Percentiles rank a stretch among this genome's conserved stretches.
phyloP scores from a whole-genome alignment of 768 basidiomycete genomes.

The Filobasidium wieringae region DNA sequence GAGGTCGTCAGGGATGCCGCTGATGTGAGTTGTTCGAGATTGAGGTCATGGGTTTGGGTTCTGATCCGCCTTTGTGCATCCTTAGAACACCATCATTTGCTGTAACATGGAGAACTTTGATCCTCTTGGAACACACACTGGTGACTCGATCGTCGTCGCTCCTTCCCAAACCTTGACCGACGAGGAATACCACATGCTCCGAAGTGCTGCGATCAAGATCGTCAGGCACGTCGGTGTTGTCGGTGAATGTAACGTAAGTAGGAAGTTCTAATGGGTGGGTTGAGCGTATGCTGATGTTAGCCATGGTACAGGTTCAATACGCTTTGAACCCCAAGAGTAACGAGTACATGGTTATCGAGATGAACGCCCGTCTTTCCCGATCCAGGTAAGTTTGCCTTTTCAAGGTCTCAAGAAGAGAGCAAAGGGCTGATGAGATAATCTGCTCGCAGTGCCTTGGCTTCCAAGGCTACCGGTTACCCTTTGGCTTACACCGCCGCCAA shows the following conservation, averaged over 20 bases:
- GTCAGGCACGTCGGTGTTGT: constrained; percentile 50
- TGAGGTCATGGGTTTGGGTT: background rate
- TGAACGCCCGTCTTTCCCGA: constrained; percentile 71
- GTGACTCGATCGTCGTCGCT: constrained; percentile 97
- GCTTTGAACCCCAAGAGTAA: constrained; percentile 82
- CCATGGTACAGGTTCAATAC: constrained; percentile 61
- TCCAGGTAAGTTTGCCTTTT: constrained; percentile 50
- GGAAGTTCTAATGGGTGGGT: no score
- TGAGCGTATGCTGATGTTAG: background rate
- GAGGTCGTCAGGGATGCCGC: constrained; percentile 97
- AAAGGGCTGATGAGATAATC: background rate
- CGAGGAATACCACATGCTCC: constrained; percentile 97
- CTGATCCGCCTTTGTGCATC: background rate
- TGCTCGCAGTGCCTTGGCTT: constrained; percentile 67
- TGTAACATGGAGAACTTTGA: constrained; percentile 85
- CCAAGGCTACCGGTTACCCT: constrained; percentile 97
- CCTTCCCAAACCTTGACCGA: constrained; percentile 96
- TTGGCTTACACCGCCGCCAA: constrained; percentile 98
- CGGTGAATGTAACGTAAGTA: constrained; percentile 38
- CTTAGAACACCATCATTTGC: constrained; percentile 93
- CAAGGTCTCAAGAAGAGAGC: no score
- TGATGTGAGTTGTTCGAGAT: constrained; percentile 53
- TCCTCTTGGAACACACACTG: constrained; percentile 95
- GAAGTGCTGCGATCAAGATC: constrained; percentile 92
- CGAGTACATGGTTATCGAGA: constrained; percentile 98